Evolutionary conservation across 257 asterid genomes (phyloP).

Genomic region (Paulownia fortunei): DNA sequence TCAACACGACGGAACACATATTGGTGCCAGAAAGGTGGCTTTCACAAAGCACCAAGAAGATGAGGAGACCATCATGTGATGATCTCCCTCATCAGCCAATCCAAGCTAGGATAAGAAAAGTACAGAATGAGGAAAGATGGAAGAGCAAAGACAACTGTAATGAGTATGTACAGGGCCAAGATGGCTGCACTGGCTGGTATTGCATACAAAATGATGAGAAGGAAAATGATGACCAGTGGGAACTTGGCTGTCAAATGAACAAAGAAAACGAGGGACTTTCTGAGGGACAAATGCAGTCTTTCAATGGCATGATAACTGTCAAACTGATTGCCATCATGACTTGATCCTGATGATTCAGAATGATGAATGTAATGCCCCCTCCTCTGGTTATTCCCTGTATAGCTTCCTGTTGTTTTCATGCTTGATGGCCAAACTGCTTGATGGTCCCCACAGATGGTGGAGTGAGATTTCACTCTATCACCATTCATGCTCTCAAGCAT

Average conservation of each 20-base stretch:
- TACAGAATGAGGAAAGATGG: conserved; percentile 87
- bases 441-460: conserved; percentile 58
- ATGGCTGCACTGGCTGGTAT: conserved; percentile 93
- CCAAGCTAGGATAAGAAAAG: conserved; percentile 94
- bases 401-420: conserved; percentile 42
- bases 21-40: background rate
- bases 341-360: conserved; percentile 54
- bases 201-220: conserved; percentile 72
- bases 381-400: conserved; percentile 38
- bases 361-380: conserved; percentile 45
- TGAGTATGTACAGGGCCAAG: conserved; percentile 76
- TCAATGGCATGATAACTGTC: conserved; percentile 51
- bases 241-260: conserved; percentile 85
- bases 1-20: background rate
- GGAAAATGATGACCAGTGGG: conserved; percentile 79
- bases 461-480: conserved; percentile 69
- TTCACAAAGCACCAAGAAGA: background rate
- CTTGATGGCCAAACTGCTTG: conserved; percentile 58
- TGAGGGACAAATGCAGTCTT: conserved; percentile 62
- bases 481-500: conserved; percentile 98
- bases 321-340: conserved; percentile 36
- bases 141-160: conserved; percentile 77
- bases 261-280: conserved; percentile 69
- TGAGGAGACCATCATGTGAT: conserved; percentile 49
- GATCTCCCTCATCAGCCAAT: conserved; percentile 94